Base-by-base conservation (phyloP, 805 yeast species). In the Wickerhamomyces kurtzmanii region DNA sequence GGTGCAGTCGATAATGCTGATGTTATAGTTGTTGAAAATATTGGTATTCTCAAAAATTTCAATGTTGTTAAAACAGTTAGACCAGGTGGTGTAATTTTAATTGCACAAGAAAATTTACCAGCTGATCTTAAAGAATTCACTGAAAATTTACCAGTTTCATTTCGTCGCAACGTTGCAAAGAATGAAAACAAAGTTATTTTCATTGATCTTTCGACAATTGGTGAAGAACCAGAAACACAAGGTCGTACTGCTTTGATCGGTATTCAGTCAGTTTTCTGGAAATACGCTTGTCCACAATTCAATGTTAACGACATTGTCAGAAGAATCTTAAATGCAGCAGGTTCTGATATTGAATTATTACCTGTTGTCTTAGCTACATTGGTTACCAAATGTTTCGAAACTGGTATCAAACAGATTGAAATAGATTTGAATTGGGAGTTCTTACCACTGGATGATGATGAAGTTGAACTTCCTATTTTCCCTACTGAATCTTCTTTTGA, bases 231-330 rank as follows among this genome's bases (percentile, higher is more conserved):
- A 36, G 75, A 75, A 31, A 76, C 91, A 22, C 68, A 72, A 40
- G 93, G 93, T 17, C 75, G 86, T 49, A 73, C 91, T 4, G 63
- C 65, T 18, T 67, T 75, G 21, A 77, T 86, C 51, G 84, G 85
- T 27, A 57, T 72, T 32, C 94, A 86, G 57, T 71, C 79, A 23
- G 83, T 77, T 1, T 79, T 84, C 62, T 85, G 94, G 94, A 67
- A 68, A 34, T 59, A 67, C 23, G 70, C 81, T 6, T 71, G 66
- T 37, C 82, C 85, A 11, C 66, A 65, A 22, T 62, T 74, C 24
- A 68, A 67, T 19, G 52, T 50, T 26, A 77, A 75, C 27, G 75
- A 75, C 20, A 65, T 80, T 38, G 85, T 82, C 34, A 75, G 83
- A 53, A 77, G 78, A 50, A 71, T 85, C 42, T 72, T 79, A 55